A percentile compares a stretch with the other conserved stretches of the same genome.
Evolutionary conservation across 805 yeast species (phyloP).

Genomic region (Metschnikowia rubicola): DNA sequence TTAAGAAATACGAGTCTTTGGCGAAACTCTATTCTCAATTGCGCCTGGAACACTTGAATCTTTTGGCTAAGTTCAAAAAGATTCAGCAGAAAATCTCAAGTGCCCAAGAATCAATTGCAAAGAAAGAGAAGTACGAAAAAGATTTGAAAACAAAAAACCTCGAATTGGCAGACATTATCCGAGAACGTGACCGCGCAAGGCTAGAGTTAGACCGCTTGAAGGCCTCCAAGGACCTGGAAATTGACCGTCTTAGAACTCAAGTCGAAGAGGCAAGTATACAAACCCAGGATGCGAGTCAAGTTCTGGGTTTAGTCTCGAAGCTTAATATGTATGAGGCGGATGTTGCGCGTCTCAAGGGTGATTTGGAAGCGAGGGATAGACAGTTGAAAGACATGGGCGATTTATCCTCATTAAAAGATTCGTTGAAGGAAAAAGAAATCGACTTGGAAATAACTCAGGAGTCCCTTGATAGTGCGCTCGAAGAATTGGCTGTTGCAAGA

Average conservation of each 20-base stretch:
- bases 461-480: conserved; percentile 69
- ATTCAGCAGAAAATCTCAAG: conserved; percentile 80
- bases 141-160: conserved; percentile 82
- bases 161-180: conserved; percentile 82
- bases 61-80: conserved; percentile 73
- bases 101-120: conserved; percentile 87
- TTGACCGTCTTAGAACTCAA: conserved; percentile 63
- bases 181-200: conserved; percentile 86
- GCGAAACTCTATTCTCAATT: conserved; percentile 88
- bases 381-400: conserved; percentile 21
- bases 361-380: conserved; percentile 28
- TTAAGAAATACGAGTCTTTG: conserved; percentile 79
- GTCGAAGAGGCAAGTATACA: conserved; percentile 57
- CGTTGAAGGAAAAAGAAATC: conserved; percentile 64
- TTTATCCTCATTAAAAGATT: conserved; percentile 36
- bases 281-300: conserved; percentile 56
- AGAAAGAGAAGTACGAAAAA: conserved; percentile 75
- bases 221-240: conserved; percentile 61
- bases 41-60: conserved; percentile 84
- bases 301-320: conserved; percentile 57
- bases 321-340: conserved; percentile 64
- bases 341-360: conserved; percentile 45
- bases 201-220: conserved; percentile 70
- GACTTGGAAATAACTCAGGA: conserved; percentile 78
- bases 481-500: conserved; percentile 52